These are phyloP conservation scores for Debaryomycetaceae sp. DNA, from an alignment of 1,139 yeast species.

Conservation along the genomic window DNA sequence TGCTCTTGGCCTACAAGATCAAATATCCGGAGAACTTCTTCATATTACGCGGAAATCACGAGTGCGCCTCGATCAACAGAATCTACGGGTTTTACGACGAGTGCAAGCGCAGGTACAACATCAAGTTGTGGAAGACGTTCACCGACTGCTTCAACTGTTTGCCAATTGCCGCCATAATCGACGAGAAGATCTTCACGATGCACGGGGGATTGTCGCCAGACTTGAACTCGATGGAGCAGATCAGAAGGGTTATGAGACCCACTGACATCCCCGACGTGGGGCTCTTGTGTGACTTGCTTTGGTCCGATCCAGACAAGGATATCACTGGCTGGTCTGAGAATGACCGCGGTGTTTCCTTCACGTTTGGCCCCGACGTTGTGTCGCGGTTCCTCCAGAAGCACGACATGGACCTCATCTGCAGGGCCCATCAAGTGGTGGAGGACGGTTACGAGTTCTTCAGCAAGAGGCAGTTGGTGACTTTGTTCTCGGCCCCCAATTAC, in stretches of 20 bases:
- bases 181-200: constrained; percentile 96
- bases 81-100: constrained; percentile 97
- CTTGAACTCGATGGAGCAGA: constrained; percentile 95
- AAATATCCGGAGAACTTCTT: constrained; percentile 97
- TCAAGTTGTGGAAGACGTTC: constrained; percentile 96
- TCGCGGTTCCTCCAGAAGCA: constrained; percentile 91
- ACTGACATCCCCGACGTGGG: constrained; percentile 98
- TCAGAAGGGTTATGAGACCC: constrained; percentile 97
- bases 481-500: constrained; percentile 94
- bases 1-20: constrained; percentile 89
- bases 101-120: constrained; percentile 94
- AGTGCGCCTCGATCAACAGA: constrained; percentile 94
- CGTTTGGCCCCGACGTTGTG: constrained; percentile 97
- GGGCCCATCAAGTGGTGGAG: constrained; percentile 98
- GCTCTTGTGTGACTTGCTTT: constrained; percentile 85
- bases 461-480: constrained; percentile 90
- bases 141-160: constrained; percentile 97
- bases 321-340: constrained; percentile 98
- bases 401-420: constrained; percentile 94
- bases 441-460: constrained; percentile 98
- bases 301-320: constrained; percentile 99
- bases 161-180: constrained; percentile 97
- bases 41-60: constrained; percentile 93
- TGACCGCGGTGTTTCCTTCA: constrained; percentile 96
- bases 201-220: constrained; percentile 98